A percentile compares a stretch with the other conserved stretches of the same genome.
These are phyloP conservation scores for Rhododendron ferrugineum DNA, from an alignment of 148 eudicot species.

Conservation along the genomic window DNA sequence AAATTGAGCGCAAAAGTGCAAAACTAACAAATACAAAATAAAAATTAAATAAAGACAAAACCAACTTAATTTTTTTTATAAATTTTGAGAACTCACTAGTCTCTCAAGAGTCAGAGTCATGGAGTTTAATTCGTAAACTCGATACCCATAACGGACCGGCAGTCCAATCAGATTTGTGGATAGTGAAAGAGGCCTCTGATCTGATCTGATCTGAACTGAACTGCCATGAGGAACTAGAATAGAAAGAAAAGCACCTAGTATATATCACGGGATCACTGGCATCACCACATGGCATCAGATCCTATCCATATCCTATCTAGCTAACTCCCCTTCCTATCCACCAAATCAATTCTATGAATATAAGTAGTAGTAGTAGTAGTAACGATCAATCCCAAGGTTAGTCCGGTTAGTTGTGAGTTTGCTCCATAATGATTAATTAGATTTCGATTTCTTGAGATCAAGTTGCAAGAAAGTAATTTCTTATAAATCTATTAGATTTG, in stretches of 20 bases:
- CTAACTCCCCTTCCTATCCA: not conserved
- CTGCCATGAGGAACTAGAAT: not conserved
- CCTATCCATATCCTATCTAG: not conserved
- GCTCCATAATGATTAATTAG: rapidly evolving
- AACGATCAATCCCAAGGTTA: not conserved
- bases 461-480: no score
- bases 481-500: no score
- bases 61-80: no score
- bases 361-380: not conserved
- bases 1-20: no score
- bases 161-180: not conserved
- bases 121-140: not conserved
- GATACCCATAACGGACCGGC: not conserved
- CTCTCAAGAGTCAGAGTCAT: not conserved
- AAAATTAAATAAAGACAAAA: no score
- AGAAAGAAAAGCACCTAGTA: not conserved
- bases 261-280: not conserved
- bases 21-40: no score
- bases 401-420: no score
- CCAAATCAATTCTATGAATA: not conserved
- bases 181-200: not conserved
- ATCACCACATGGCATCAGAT: not conserved
- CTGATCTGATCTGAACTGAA: not conserved
- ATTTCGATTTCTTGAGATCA: no score
- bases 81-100: no score